Conservation (phyloP, 2,329 filamentous ascomycete genomes). For the Ophiostoma angusticollis region DNA sequence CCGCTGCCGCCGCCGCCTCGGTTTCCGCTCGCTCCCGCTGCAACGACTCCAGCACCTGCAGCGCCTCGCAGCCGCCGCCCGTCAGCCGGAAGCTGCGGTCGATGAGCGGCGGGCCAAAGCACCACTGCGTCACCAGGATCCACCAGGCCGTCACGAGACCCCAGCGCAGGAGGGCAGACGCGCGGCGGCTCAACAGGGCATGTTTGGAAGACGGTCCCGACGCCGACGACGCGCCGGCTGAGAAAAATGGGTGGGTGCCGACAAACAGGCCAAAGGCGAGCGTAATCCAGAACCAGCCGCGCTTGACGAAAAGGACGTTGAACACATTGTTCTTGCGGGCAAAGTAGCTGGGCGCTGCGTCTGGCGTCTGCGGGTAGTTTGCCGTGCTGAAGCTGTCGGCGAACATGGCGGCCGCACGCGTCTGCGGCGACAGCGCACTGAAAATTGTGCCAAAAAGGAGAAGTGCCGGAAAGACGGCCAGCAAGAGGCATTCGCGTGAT, state of each 20-base stretch:
- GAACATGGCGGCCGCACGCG: constrained; percentile 53
- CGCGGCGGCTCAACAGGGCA: constrained; percentile 19
- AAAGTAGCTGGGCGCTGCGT: constrained; percentile 67
- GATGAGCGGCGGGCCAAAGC: constrained; percentile 79
- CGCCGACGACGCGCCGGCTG: constrained; percentile 8
- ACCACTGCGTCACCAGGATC: constrained; percentile 91
- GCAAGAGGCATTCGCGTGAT: constrained; percentile 48
- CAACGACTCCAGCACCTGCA: constrained; percentile 31
- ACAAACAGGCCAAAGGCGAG: constrained; percentile 59
- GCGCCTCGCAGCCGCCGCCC: constrained; percentile 66
- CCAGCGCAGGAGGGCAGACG: constrained; percentile 53
- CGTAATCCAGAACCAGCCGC: constrained; percentile 87
- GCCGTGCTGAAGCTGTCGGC: constrained; percentile 20
- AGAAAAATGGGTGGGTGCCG: constrained; percentile 47
- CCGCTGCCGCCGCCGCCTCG: constrained; percentile 13
- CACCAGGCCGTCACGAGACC: constrained; percentile 61
- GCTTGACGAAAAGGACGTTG: constrained; percentile 88
- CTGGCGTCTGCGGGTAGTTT: constrained; percentile 20
- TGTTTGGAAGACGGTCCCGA: constrained; percentile 8
- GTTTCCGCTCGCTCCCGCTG: too few relatives aligned
- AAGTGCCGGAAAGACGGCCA: constrained; percentile 62
- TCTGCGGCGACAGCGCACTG: constrained; percentile 61
- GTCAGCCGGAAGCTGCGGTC: constrained; percentile 83
- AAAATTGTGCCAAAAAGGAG: constrained; percentile 74
- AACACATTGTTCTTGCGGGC: constrained; percentile 86